Conservation (phyloP, 2,329 filamentous ascomycete genomes). For the Colletotrichum spaethianum region DNA sequence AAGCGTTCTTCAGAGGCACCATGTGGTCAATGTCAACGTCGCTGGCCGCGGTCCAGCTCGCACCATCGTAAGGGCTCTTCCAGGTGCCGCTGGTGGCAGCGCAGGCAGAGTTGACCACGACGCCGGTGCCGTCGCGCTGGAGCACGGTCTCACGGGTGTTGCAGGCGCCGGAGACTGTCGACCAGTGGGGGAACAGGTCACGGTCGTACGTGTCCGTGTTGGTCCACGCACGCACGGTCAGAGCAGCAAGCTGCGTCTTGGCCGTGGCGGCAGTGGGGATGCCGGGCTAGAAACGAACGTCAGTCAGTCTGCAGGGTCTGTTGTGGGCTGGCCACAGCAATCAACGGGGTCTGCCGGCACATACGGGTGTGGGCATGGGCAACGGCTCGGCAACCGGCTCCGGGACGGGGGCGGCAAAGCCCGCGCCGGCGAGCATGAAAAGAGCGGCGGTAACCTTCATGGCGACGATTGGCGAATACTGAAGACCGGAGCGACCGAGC, state of each 20-base stretch:
- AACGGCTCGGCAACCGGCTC: constrained; percentile 29
- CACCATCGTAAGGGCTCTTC: constrained; percentile 82
- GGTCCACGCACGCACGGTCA: constrained; percentile 71
- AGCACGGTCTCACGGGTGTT: constrained; percentile 81
- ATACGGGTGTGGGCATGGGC: constrained; percentile 47
- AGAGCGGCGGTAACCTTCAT: constrained; percentile 42
- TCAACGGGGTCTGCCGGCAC: neutral
- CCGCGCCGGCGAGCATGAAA: constrained; percentile 42
- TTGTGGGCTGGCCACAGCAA: neutral
- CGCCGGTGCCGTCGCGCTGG: constrained; percentile 78
- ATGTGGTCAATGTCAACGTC: constrained; percentile 89
- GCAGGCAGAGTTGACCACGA: constrained; percentile 73
- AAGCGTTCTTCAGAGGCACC: constrained; percentile 85
- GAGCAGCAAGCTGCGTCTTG: constrained; percentile 67
- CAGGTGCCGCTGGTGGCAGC: constrained; percentile 76
- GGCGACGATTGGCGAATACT: neutral
- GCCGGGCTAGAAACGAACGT: constrained; percentile 61
- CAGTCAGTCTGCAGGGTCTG: neutral
- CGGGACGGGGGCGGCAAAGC: constrained; percentile 44
- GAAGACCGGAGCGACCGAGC: neutral
- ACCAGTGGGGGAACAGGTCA: constrained; percentile 80
- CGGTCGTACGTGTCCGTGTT: constrained; percentile 73
- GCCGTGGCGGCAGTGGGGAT: constrained; percentile 74
- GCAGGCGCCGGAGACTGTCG: constrained; percentile 75
- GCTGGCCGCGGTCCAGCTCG: constrained; percentile 75